Evolutionary conservation across 2,329 filamentous ascomycete species (phyloP).

Genomic region (Pseudopyrenochaeta lycopersici): DNA sequence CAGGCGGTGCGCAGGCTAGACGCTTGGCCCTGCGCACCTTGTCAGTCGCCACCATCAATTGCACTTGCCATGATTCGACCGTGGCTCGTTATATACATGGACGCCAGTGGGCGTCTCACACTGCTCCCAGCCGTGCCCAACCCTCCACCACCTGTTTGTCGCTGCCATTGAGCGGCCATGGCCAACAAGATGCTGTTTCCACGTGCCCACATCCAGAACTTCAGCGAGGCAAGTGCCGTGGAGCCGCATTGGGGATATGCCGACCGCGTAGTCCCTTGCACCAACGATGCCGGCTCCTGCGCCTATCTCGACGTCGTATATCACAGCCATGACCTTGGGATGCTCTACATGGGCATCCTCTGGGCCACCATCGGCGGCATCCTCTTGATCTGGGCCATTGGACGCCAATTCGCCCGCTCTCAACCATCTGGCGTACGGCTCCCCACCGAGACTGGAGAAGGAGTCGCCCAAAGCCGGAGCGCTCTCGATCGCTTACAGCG

Average conservation of each 20-base stretch:
- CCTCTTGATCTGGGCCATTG: slow-evolving; percentile 55
- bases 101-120: neutral
- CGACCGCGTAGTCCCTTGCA: slow-evolving; percentile 64
- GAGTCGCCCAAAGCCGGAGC: slow-evolving; percentile 30
- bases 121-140: slow-evolving; percentile 11
- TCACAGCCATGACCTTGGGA: slow-evolving; percentile 61
- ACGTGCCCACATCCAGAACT: slow-evolving; percentile 56
- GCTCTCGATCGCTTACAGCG: slow-evolving; percentile 36
- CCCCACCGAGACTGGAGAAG: slow-evolving; percentile 28
- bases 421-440: slow-evolving; percentile 38
- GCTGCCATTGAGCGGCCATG: slow-evolving; percentile 21
- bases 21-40: slow-evolving; percentile 24
- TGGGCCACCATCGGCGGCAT: slow-evolving; percentile 64
- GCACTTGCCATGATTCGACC: slow-evolving; percentile 13
- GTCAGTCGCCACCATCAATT: slow-evolving; percentile 13
- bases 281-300: slow-evolving; percentile 66
- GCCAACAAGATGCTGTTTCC: slow-evolving; percentile 27
- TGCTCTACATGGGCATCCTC: slow-evolving; percentile 66
- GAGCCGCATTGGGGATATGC: slow-evolving; percentile 67
- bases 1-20: slow-evolving; percentile 14
- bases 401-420: slow-evolving; percentile 40
- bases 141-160: slow-evolving; percentile 18
- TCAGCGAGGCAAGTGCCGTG: slow-evolving; percentile 48
- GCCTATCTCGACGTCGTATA: slow-evolving; percentile 67
- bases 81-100: slow-evolving; percentile 20